These are phyloP conservation scores for Atractiella rhizophila DNA, from an alignment of 768 basidiomycete species.

Conservation along the genomic window DNA sequence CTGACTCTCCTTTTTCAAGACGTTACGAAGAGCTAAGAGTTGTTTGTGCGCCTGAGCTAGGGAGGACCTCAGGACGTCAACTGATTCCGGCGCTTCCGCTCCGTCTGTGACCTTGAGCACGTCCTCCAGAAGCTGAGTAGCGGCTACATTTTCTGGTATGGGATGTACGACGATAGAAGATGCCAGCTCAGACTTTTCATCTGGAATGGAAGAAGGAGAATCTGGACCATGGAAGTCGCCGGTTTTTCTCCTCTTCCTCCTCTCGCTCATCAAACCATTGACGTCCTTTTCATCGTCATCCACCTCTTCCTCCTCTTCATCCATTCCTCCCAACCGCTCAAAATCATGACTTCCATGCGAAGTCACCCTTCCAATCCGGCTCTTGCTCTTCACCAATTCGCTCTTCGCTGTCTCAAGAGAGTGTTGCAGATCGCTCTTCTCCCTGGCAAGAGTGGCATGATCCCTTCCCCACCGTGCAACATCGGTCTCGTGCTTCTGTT, in stretches of 20 bases:
- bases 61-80: conserved; percentile 50
- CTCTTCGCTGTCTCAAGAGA: conserved; percentile 48
- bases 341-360: conserved; percentile 5
- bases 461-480: conserved; percentile 72
- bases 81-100: too few species aligned
- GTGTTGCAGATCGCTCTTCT: conserved; percentile 74
- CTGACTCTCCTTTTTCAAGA: conserved; percentile 60
- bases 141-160: too few species aligned
- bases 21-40: conserved; percentile 53
- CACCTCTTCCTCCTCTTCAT: conserved; percentile 13
- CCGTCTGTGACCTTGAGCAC: too few species aligned
- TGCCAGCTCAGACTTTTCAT: conserved; percentile 1
- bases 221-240: conserved; percentile 9
- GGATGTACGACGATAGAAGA: too few species aligned
- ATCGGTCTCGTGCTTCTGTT: conserved; percentile 79
- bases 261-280: conserved; percentile 20
- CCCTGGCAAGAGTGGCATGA: conserved; percentile 61
- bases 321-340: conserved; percentile 8
- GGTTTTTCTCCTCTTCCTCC: conserved; percentile 16
- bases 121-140: too few species aligned
- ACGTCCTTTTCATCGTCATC: conserved; percentile 20
- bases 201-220: conserved; percentile 1
- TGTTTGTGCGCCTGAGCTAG: conserved; percentile 69
- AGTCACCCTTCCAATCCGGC: conserved; percentile 26
- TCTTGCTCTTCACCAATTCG: conserved; percentile 36